These are phyloP conservation scores for Leccinum ponderosum DNA, from an alignment of 1,284 basidiomycete species.

Conservation along the genomic window DNA sequence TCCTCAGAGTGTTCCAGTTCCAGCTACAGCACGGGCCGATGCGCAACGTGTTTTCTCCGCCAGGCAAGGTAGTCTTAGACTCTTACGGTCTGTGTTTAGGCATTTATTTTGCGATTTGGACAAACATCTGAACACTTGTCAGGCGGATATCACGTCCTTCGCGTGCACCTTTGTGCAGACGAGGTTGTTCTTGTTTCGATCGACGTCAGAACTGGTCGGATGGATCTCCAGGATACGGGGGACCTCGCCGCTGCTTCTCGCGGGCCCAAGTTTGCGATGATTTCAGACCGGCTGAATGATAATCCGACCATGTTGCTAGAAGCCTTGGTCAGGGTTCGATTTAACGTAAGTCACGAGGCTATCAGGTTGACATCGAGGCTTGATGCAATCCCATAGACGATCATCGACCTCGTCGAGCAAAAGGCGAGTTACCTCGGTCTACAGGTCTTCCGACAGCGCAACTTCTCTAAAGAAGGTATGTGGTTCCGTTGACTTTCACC, in stretches of 20 bases:
- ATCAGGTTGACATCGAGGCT: not conserved
- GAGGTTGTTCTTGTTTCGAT: constrained; percentile 71
- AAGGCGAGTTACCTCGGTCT: constrained; percentile 76
- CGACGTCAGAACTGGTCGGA: constrained; percentile 69
- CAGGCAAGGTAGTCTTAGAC: constrained; percentile 54
- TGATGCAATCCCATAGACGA: constrained; percentile 50
- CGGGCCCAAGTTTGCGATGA: constrained; percentile 54
- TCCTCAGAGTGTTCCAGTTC: constrained; percentile 54
- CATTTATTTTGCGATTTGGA: not conserved
- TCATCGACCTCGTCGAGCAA: constrained; percentile 70
- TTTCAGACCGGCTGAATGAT: constrained; percentile 64
- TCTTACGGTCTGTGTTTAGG: constrained; percentile 47
- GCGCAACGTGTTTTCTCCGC: constrained; percentile 58
- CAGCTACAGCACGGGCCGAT: constrained; percentile 51
- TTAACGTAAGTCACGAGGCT: constrained; percentile 44
- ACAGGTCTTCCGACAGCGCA: constrained; percentile 66
- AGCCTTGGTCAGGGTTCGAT: constrained; percentile 53
- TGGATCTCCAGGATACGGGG: constrained; percentile 71
- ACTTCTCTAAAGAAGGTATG: constrained; percentile 61
- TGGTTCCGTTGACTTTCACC: not conserved
- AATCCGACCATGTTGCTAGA: constrained; percentile 56
- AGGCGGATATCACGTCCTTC: constrained; percentile 57
- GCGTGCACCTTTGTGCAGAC: constrained; percentile 68
- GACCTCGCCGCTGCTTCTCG: constrained; percentile 73
- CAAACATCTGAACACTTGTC: constrained; percentile 3